A percentile compares a stretch with the other conserved stretches of the same genome.
These are phyloP conservation scores for Neoboletus subvelutipes DNA, from an alignment of 768 basidiomycete genomes.

Conservation along the genomic window DNA sequence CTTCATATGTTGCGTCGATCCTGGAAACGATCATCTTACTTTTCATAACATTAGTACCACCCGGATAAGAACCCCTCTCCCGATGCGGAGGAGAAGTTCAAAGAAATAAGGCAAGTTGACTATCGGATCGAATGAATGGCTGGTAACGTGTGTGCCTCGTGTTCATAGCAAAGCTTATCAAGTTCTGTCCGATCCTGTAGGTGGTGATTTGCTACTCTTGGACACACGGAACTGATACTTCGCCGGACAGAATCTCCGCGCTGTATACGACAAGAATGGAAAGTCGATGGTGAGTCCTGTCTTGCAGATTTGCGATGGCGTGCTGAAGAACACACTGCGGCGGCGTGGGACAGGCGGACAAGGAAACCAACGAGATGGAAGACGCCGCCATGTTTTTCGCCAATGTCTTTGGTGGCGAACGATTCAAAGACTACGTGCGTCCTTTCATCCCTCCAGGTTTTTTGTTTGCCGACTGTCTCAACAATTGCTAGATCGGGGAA, in stretches of 20 bases:
- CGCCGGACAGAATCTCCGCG: constrained; percentile 65
- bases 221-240: constrained; percentile 7
- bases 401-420: constrained; percentile 93
- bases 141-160: constrained; percentile 21
- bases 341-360: constrained; percentile 52
- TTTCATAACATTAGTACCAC: constrained; percentile 62
- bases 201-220: constrained; percentile 27
- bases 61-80: constrained; percentile 92
- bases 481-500: constrained; percentile 78
- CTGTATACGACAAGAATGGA: constrained; percentile 94
- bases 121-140: constrained; percentile 11
- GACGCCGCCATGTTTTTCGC: constrained; percentile 96
- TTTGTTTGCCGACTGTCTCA: background rate
- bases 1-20: background rate
- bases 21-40: background rate
- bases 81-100: constrained; percentile 96
- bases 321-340: constrained; percentile 2
- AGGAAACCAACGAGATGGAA: constrained; percentile 80
- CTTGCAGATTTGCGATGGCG: constrained; percentile 8
- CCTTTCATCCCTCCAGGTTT: background rate
- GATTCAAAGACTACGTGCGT: constrained; percentile 86
- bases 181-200: constrained; percentile 79
- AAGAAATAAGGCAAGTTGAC: constrained; percentile 78
- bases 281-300: constrained; percentile 67
- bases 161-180: constrained; percentile 86